Evolutionary conservation across 2,329 filamentous ascomycete genomes (phyloP), one percentile per base, ranked within the genome.

Genomic region (Diplodia intermedia): DNA sequence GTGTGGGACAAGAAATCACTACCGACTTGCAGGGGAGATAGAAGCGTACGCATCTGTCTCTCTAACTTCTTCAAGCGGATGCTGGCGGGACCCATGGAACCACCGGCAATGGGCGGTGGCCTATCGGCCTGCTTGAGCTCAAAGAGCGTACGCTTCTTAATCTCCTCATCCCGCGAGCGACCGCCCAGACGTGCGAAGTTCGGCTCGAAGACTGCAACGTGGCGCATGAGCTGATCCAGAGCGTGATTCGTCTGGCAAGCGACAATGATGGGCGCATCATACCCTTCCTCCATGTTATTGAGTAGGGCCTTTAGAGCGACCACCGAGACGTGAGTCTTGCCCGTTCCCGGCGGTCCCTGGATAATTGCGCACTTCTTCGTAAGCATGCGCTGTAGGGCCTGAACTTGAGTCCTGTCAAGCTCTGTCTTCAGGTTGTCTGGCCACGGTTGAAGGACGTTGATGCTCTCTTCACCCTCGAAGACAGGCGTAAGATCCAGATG

Each of bases 221-320:
- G 87, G 0, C 81, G 80, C 0, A 97, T 82, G 0, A 97, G 82
- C 75, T 97, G 93, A 72, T 97, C 93, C 0, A 97, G 81, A 0
- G 93, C 93, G 77, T 97, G 93, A 69, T 97, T 97, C 0, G 93
- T 97, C 73, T 97, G 93, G 8, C 92, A 93, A 0, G 93, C 86
- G 3, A 97, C 83, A 23, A 97, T 84, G 36, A 97, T 89, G 0
- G 91, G 91, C 9, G 89, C 85, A 68, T 90, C 87, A 2, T 7
- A 0, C 79, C 82, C 1, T 14, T 36, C 29, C 3, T 11, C 12
- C 73, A 87, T 84, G 65, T 90, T 91, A 1, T 83, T 78, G 0
- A 92, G 81, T 65, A 94, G 81, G 1, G 90, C 82, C 56, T 86
- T 87, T 11, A 97, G 77, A 0, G 90, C 90, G 31, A 89, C 81